Conservation (phyloP, 1,139 yeast species). For the Spathaspora jeffriesii region DNA sequence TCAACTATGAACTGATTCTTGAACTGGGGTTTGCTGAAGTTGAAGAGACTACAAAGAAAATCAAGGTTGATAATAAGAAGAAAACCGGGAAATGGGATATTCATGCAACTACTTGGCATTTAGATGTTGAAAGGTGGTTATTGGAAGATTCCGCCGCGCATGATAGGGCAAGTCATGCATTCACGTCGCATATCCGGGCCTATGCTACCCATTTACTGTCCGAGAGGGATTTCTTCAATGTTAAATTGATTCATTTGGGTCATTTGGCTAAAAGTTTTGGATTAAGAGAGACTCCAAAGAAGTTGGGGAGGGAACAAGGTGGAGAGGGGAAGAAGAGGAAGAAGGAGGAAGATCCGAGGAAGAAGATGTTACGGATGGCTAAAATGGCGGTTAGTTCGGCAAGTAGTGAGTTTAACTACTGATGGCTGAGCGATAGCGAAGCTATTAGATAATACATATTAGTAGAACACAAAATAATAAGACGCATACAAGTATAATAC, state of each 20-base stretch:
- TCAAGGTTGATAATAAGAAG: slow-evolving; percentile 10
- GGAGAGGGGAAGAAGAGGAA: slow-evolving; percentile 17
- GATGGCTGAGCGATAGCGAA: too few relatives aligned
- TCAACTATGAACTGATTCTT: slow-evolving; percentile 53
- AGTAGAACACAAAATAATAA: too few relatives aligned
- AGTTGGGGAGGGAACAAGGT: slow-evolving; percentile 48
- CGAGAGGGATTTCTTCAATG: slow-evolving; percentile 79
- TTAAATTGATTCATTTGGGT: slow-evolving; percentile 84
- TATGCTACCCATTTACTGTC: slow-evolving; percentile 91
- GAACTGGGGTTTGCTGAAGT: slow-evolving; percentile 60
- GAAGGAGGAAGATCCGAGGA: slow-evolving; percentile 52
- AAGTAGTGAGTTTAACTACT: slow-evolving; percentile 79
- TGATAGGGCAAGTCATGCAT: slow-evolving; percentile 71
- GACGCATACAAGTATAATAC: too few relatives aligned
- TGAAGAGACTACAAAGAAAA: slow-evolving; percentile 11
- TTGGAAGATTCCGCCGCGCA: slow-evolving; percentile 65
- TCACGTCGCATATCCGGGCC: slow-evolving; percentile 88
- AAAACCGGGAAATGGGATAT: slow-evolving; percentile 73
- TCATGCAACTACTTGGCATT: slow-evolving; percentile 96
- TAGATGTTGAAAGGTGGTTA: slow-evolving; percentile 86
- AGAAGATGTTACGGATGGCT: slow-evolving; percentile 80
- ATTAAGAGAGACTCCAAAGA: slow-evolving; percentile 90
- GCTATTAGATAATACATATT: too few relatives aligned
- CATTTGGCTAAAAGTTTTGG: slow-evolving; percentile 96
- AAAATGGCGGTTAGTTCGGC: slow-evolving; percentile 62